A percentile compares a stretch with the other conserved stretches of the same genome.
phyloP scores from a whole-genome alignment of 176 grass and related monocot species.

The Elymus sibiricus region DNA sequence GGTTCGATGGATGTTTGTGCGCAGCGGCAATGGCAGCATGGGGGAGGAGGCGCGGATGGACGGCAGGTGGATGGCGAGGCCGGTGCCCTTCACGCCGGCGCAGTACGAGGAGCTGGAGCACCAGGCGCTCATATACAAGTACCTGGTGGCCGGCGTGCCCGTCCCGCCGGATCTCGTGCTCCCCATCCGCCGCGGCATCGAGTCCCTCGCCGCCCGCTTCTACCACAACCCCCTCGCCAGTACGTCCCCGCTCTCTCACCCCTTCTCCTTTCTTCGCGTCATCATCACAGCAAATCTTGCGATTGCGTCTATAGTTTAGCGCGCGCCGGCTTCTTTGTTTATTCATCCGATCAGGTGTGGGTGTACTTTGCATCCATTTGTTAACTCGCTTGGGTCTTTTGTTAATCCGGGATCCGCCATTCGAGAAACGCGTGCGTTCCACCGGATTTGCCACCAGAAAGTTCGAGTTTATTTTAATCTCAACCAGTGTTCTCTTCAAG shows the following conservation, averaged over 20 bases:
- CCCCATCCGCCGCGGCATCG: conserved; percentile 62
- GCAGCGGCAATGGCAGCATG: conserved; percentile 19
- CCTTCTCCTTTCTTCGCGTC: background rate
- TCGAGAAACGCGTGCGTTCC: conserved; percentile 22
- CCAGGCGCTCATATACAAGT: conserved; percentile 85
- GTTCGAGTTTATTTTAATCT: conserved; percentile 23
- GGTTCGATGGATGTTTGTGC: background rate
- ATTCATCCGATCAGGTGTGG: conserved; percentile 34
- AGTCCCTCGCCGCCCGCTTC: conserved; percentile 58
- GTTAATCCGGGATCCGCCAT: conserved; percentile 32
- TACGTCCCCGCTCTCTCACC: background rate
- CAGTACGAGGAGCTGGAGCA: conserved; percentile 85
- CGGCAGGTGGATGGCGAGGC: conserved; percentile 24
- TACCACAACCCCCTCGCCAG: conserved; percentile 50
- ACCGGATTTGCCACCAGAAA: conserved; percentile 23
- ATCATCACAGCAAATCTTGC: background rate
- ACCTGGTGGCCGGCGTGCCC: conserved; percentile 69
- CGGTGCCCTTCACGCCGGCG: conserved; percentile 63
- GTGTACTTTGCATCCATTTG: conserved; percentile 40
- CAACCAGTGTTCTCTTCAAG: background rate
- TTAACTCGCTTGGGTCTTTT: conserved; percentile 38
- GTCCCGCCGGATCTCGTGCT: conserved; percentile 74
- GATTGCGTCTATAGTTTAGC: background rate
- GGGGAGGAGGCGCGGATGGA: background rate
- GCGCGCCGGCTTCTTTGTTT: conserved; percentile 9